Evolutionary conservation across 1,139 yeast species (phyloP).

Genomic region (Blastobotrys serpentis): DNA sequence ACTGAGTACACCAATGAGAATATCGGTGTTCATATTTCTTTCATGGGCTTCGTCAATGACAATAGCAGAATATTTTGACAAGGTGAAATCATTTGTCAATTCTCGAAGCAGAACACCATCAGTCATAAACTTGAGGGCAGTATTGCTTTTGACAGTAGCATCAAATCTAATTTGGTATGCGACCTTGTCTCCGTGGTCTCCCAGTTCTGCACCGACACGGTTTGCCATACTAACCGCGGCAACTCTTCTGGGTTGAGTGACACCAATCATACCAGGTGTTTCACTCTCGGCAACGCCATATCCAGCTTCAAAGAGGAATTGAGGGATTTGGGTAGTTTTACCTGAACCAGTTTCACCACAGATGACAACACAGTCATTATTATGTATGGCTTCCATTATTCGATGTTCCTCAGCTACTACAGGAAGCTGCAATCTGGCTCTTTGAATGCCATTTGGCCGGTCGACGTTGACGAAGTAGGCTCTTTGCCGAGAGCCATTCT

Average conservation of each 20-base stretch:
- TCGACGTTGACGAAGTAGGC: conserved; percentile 68
- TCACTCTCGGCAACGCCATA: conserved; percentile 66
- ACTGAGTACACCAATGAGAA: conserved; percentile 89
- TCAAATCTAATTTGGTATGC: conserved; percentile 94
- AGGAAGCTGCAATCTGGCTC: conserved; percentile 69
- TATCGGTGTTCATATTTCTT: conserved; percentile 92
- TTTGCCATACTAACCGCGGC: conserved; percentile 98
- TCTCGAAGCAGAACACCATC: conserved; percentile 96
- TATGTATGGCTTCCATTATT: conserved; percentile 94
- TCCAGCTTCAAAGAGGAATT: conserved; percentile 85
- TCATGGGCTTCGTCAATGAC: conserved; percentile 98
- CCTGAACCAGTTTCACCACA: conserved; percentile 99
- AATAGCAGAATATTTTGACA: conserved; percentile 78
- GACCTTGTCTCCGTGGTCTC: conserved; percentile 72
- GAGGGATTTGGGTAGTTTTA: conserved; percentile 97
- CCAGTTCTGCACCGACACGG: conserved; percentile 81
- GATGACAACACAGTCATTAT: conserved; percentile 83
- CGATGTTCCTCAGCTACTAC: conserved; percentile 89
- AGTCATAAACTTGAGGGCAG: conserved; percentile 93
- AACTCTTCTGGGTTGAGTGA: conserved; percentile 97
- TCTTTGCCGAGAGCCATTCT: conserved; percentile 55
- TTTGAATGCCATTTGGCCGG: conserved; percentile 64
- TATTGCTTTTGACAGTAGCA: conserved; percentile 62
- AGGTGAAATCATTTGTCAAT: conserved; percentile 80
- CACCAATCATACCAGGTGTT: conserved; percentile 89